phyloP scores from a whole-genome alignment of 208 protist genomes.

The Trypanosoma lewisi region DNA sequence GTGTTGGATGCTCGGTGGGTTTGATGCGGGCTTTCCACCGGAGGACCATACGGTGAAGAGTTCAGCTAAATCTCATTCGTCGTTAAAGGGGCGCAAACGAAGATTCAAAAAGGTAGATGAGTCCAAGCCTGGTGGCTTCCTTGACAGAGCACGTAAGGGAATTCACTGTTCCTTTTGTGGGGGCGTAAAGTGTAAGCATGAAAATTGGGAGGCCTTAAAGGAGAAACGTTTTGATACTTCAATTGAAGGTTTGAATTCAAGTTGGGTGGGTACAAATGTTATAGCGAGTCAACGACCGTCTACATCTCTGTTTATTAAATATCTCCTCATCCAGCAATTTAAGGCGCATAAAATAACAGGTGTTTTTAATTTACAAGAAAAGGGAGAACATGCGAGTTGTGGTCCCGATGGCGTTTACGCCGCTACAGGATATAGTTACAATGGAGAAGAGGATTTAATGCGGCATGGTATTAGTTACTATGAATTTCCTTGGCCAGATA shows the following conservation, averaged over 20 bases:
- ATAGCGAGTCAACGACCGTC: conserved; percentile 89
- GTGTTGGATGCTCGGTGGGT: conserved; percentile 39
- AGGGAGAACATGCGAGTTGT: conserved; percentile 90
- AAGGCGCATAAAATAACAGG: conserved; percentile 68
- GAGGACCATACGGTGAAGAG: conserved; percentile 35
- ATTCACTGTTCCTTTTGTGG: conserved; percentile 87
- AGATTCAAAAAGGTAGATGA: conserved; percentile 59
- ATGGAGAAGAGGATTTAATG: conserved; percentile 85
- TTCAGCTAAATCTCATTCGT: conserved; percentile 11
- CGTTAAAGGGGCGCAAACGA: conserved; percentile 35
- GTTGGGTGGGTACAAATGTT: conserved; percentile 80
- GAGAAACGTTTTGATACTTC: conserved; percentile 47
- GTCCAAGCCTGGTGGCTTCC: conserved; percentile 65
- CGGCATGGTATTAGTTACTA: conserved; percentile 84
- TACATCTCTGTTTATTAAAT: conserved; percentile 85
- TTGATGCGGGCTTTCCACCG: conserved; percentile 36
- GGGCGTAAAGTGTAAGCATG: conserved; percentile 75
- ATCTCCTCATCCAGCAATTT: conserved; percentile 83
- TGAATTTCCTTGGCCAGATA: conserved; percentile 91
- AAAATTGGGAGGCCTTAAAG: conserved; percentile 72
- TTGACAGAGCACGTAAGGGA: conserved; percentile 68
- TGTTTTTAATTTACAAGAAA: conserved; percentile 90
- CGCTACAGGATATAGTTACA: conserved; percentile 88
- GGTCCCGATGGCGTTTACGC: conserved; percentile 85
- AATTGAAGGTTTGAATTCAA: conserved; percentile 86